Evolutionary conservation across 2,329 filamentous ascomycete species (phyloP), one percentile per base, ranked within the genome.

Genomic region (Trichophyton rubrum): DNA sequence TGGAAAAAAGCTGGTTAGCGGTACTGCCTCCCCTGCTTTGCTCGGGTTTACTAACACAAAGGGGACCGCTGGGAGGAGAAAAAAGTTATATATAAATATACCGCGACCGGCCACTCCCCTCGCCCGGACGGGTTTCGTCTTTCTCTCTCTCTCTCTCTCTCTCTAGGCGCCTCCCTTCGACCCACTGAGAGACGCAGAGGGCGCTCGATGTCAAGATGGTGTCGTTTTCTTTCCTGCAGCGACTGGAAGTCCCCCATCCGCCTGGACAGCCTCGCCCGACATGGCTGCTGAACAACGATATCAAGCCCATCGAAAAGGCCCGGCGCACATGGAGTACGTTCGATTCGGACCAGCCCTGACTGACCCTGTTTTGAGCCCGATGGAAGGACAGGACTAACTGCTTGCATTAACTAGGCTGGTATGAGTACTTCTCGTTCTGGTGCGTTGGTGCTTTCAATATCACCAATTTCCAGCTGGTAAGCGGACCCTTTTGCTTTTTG

Each of bases 381-480:
- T 15, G 11, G 9, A 24, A 17, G 27, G 15, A 49, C 8, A 15
- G 49, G 13, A 9, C 49, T 24, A n/a, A n/a, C 49, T 2, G 13
- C 35, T 33, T 35, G 13, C 27, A 8, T 3, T 55, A 55, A 8
- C 8, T 55, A 55, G 49, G 68, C 3, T 73, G 72, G 33, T 66
- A 72, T 61, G 73, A 74, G 3, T 79, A 75, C 51, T 72, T 77
- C 64, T 77, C 78, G 65, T 77, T 72, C 56, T 78, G 77, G 77
- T 68, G 79, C 20, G 64, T 80, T 56, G 73, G 77, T 64, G 78
- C 79, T 62, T 76, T 72, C 61, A 71, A 69, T 38, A 71, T 72
- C 51, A 66, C 68, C 8, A 68, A 65, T 1, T 72, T 70, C 30
- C 68, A 71, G 68, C 67, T 66, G 6, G 49, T 55, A 35, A 35